A percentile compares a stretch with the other conserved stretches of the same genome.
Conservation (phyloP, 306 rosid species). For the Sesbania bispinosa region DNA sequence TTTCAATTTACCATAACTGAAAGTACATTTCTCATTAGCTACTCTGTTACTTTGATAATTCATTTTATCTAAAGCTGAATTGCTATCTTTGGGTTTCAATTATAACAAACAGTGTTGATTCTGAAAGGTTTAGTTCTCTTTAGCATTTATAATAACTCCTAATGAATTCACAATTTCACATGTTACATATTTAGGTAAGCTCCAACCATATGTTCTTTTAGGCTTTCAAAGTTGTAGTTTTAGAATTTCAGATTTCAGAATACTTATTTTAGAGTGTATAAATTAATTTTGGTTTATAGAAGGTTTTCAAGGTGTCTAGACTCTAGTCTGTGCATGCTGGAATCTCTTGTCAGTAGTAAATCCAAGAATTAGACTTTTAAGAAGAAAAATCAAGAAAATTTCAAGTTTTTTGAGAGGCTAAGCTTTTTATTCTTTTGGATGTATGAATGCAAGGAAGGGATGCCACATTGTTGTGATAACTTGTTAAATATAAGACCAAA, state of each 20-base stretch:
- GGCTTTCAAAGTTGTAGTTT: background rate
- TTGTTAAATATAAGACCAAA: slow-evolving; percentile 46
- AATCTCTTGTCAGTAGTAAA: background rate
- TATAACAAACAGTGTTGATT: background rate
- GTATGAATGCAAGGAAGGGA: background rate
- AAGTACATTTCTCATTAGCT: background rate
- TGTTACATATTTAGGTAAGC: background rate
- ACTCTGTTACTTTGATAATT: background rate
- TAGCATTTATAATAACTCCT: background rate
- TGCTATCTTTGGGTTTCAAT: background rate
- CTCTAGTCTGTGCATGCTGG: slow-evolving; percentile 2
- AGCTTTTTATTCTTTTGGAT: background rate
- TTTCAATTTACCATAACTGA: background rate
- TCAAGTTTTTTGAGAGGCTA: too few relatives aligned
- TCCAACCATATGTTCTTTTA: background rate
- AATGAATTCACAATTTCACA: background rate
- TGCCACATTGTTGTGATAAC: slow-evolving; percentile 10
- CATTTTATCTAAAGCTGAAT: background rate
- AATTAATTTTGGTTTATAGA: background rate
- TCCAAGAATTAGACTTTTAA: background rate
- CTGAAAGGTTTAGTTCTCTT: background rate
- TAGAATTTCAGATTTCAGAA: background rate
- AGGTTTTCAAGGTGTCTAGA: background rate
- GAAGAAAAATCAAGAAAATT: background rate
- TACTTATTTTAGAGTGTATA: background rate